Conservation (phyloP, 2,329 filamentous ascomycete genomes). For the Talaromyces islandicus region DNA sequence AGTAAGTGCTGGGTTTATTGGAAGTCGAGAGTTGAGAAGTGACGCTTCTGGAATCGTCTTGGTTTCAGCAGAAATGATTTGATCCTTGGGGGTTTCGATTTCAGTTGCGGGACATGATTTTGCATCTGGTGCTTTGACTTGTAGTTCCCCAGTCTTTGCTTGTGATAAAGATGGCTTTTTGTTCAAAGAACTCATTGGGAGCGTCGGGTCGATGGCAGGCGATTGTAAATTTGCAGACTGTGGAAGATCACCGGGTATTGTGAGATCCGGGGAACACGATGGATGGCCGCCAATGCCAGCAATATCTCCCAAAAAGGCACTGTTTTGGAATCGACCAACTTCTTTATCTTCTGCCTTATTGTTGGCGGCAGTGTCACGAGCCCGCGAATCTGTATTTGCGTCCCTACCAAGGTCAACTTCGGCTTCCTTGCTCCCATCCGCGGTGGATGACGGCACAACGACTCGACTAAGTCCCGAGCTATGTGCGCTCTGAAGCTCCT, state of each 20-base stretch:
- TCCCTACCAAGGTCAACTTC: slow-evolving; percentile 16
- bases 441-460: slow-evolving; percentile 6
- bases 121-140: slow-evolving; percentile 12
- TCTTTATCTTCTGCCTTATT: background rate
- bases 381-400: slow-evolving; percentile 10
- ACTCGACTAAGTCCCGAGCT: slow-evolving; percentile 12
- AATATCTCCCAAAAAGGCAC: slow-evolving; percentile 16
- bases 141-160: slow-evolving; percentile 2
- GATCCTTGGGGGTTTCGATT: background rate
- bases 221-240: background rate
- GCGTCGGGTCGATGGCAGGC: background rate
- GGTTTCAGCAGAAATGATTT: background rate
- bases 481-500: slow-evolving; percentile 4
- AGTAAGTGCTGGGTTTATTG: background rate
- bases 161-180: slow-evolving; percentile 9
- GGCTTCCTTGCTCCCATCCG: slow-evolving; percentile 8
- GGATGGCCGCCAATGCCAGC: slow-evolving; percentile 19
- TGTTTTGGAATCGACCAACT: slow-evolving; percentile 7
- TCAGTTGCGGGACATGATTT: background rate
- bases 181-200: background rate
- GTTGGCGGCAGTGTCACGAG: background rate
- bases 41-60: background rate
- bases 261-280: slow-evolving; percentile 11
- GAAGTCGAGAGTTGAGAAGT: slow-evolving; percentile 2
- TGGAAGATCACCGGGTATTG: background rate